These are phyloP conservation scores for Microsporum audouinii DNA, from an alignment of 2,329 filamentous ascomycete species.

Conservation along the genomic window DNA sequence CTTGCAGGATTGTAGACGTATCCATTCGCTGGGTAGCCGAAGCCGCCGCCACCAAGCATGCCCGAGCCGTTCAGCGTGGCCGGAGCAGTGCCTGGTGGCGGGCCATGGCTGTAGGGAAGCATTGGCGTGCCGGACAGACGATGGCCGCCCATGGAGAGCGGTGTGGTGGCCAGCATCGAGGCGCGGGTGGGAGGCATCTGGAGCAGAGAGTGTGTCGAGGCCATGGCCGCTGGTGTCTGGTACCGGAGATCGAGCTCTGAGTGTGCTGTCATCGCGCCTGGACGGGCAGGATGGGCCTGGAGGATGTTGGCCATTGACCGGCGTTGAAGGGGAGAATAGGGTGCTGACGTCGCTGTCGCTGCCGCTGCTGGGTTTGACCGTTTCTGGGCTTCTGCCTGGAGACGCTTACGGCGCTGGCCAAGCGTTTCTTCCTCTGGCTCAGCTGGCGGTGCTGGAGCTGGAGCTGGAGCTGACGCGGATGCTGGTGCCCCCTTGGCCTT, in stretches of 20 bases:
- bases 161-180: background rate
- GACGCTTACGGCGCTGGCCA: slow-evolving; percentile 35
- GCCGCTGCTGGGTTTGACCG: background rate
- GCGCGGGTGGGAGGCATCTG: background rate
- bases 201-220: slow-evolving; percentile 6
- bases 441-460: background rate
- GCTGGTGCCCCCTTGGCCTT: background rate
- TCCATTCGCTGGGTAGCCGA: slow-evolving; percentile 6
- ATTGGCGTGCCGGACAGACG: background rate
- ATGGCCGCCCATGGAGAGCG: background rate
- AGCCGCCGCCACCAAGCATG: background rate
- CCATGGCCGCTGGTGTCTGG: background rate
- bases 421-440: slow-evolving; percentile 33
- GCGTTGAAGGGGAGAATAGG: slow-evolving; percentile 19
- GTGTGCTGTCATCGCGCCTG: slow-evolving; percentile 4
- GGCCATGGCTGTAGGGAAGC: background rate
- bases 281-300: slow-evolving; percentile 40
- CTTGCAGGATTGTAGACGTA: background rate
- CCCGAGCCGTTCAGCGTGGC: background rate
- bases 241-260: slow-evolving; percentile 1
- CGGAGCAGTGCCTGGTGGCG: background rate
- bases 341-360: background rate
- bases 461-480: background rate
- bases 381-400: slow-evolving; percentile 30
- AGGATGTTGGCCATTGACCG: slow-evolving; percentile 42